Evolutionary conservation across 169 alveolate genomes (phyloP), one percentile per base, ranked within the genome.

Genomic region (Babesia divergens): DNA sequence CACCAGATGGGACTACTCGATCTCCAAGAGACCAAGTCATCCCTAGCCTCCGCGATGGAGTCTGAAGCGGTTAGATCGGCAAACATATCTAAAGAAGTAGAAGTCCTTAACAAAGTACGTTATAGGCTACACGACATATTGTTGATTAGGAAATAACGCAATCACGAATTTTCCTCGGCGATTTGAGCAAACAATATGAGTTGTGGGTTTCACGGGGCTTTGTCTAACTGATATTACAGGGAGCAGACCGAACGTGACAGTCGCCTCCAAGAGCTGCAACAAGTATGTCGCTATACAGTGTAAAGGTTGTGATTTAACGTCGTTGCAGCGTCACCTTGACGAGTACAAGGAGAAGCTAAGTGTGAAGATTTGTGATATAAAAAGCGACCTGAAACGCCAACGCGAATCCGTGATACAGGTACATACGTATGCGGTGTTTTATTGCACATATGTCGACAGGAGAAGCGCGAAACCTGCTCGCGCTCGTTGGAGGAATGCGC

Each of bases 341-440:
- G 72, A 62, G 53, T 47, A 62, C 72, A 62, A 62, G 51, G 72
- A 62, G 32, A 62, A 62, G 59, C 72, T 46, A 29, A 62, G 72
- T 37, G 72, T 62, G 13, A 62, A 62, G 49, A 44, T 62, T 6
- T 62, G 72, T 24, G 72, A 62, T 59, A 26, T 62, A 0, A 62
- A 62, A 16, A 4, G 49, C n/a, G 56, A 43, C 13, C 28, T 62
- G 59, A 62, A 62, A 24, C 24, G 59, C 34, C 46, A 62, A 47
- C 59, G 72, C 6, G 72, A 44, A 24, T 6, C 72, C 1, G 51
- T 47, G 22, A 7, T 62, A 11, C 60, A 62, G 59, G 72, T 62
- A 0, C 13, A 50, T 6, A 2, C 40, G 3, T 0, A 4, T 2
- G 4, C 31, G 9, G 28, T 14, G 42, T 5, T 3, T 46, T n/a